phyloP scores from a whole-genome alignment of 164 flowering plant species.

The Paratinospora sagittata region DNA sequence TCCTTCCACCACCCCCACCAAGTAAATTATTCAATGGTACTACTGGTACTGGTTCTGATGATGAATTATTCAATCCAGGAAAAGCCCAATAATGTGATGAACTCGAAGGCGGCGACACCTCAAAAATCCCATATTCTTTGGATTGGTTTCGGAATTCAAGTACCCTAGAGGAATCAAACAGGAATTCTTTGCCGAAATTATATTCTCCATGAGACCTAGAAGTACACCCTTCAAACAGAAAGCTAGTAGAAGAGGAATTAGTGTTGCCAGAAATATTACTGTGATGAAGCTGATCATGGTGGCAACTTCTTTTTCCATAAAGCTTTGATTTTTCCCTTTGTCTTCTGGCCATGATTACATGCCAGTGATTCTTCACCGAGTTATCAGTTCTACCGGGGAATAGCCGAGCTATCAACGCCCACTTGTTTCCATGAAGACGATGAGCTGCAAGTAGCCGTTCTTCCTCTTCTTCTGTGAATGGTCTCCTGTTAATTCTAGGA shows the following conservation, averaged over 20 bases:
- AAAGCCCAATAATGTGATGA: slow-evolving; percentile 24
- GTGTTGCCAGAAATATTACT: slow-evolving; percentile 8
- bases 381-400: slow-evolving; percentile 88
- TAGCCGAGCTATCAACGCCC: slow-evolving; percentile 74
- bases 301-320: slow-evolving; percentile 36
- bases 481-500: slow-evolving; percentile 76
- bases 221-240: slow-evolving; percentile 9
- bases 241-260: slow-evolving; percentile 5
- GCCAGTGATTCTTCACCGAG: slow-evolving; percentile 93
- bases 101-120: slow-evolving; percentile 19
- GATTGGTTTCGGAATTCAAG: slow-evolving; percentile 28
- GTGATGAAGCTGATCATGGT: slow-evolving; percentile 20
- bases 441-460: slow-evolving; percentile 69
- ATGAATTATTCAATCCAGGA: slow-evolving; percentile 14
- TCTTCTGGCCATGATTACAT: slow-evolving; percentile 79
- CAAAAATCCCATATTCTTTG: slow-evolving; percentile 21
- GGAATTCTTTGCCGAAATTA: slow-evolving; percentile 17
- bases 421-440: slow-evolving; percentile 69
- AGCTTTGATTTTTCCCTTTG: slow-evolving; percentile 60
- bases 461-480: slow-evolving; percentile 78
- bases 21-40: slow-evolving; percentile 13
- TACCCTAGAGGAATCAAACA: slow-evolving; percentile 18
- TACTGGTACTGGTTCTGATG: slow-evolving; percentile 9
- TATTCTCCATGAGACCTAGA: slow-evolving; percentile 16
- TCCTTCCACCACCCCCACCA: slow-evolving; percentile 17